Evolutionary conservation across 192 early-diverging fungal genomes (phyloP).

Genomic region (Physocladia obscura): DNA sequence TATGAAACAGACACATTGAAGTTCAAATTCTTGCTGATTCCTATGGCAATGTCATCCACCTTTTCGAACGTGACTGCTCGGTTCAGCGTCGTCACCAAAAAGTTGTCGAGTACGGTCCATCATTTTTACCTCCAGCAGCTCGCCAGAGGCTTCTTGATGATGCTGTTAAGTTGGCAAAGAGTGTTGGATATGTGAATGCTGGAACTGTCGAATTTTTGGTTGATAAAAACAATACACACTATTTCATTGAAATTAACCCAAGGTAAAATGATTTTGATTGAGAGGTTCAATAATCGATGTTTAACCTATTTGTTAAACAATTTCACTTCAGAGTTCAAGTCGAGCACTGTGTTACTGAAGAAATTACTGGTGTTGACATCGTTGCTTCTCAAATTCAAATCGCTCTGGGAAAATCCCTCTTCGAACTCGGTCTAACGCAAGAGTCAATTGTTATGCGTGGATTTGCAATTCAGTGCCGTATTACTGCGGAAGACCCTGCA

Average conservation of each 20-base stretch:
- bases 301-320: neutral
- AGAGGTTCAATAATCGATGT: neutral
- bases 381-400: slow-evolving; percentile 93
- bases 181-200: slow-evolving; percentile 89
- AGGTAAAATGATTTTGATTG: slow-evolving; percentile 46
- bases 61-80: slow-evolving; percentile 96
- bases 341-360: slow-evolving; percentile 97
- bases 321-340: slow-evolving; percentile 72
- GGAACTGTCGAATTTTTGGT: slow-evolving; percentile 98
- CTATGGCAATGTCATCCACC: slow-evolving; percentile 84
- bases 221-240: slow-evolving; percentile 80
- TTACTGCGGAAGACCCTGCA: slow-evolving; percentile 94
- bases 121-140: slow-evolving; percentile 41
- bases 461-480: slow-evolving; percentile 93
- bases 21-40: slow-evolving; percentile 87
- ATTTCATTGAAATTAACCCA: slow-evolving; percentile 98
- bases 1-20: slow-evolving; percentile 76
- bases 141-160: slow-evolving; percentile 81
- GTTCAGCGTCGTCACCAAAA: slow-evolving; percentile 98
- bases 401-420: slow-evolving; percentile 80
- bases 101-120: slow-evolving; percentile 29
- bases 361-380: slow-evolving; percentile 93
- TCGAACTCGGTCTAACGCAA: slow-evolving; percentile 77
- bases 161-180: slow-evolving; percentile 87
- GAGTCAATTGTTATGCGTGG: slow-evolving; percentile 75